Evolutionary conservation across 371 early-diverging fungal genomes (phyloP), one percentile per base, ranked within the genome.

Genomic region (Mortierella sp.): DNA sequence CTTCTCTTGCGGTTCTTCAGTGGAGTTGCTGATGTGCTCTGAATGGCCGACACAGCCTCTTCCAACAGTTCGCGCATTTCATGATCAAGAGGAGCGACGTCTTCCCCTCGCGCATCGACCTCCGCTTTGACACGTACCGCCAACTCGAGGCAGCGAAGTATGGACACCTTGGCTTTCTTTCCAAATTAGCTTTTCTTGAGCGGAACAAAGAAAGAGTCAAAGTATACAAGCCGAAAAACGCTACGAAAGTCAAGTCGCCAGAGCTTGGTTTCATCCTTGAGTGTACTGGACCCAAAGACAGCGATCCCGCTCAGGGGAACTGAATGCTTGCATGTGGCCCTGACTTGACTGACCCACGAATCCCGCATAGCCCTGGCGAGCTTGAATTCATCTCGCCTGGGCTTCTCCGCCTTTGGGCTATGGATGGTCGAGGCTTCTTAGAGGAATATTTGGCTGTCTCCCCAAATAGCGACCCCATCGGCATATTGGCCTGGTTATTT

Each of bases 261-360:
- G 42, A 78, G 28, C 70, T 73, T 78, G 8, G 79, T 74, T 28
- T 78, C 79, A n/a, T 70, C 74, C 4, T 78, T 78, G 73, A 52
- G 73, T n/a, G 70, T 34, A 38, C 60, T 68, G 8, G 79, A 73
- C n/a, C 79, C 74, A 42, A 73, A 78, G 5, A 78, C 74, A 65
- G 79, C 74, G 52, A 78, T 31, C n/a, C 73, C 54, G 3, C 55
- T 21, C 31, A 21, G 73, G 7, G 74, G 74, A n/a, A 74, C 10
- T 0, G 68, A 24, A 11, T 73, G 52, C 34, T 63, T 28, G 42
- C 28, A 73, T 11, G 74, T 70, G 16, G 74, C 60, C 38, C 34
- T 58, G 16, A 78, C 70, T 21, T 70, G 74, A n/a, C 72, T 80
- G 54, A 75, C 31, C 80, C 73, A 80, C 0, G 68, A 72, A 48